Evolutionary conservation across 2,329 filamentous ascomycete species (phyloP).

Genomic region (Emergomyces africanus): DNA sequence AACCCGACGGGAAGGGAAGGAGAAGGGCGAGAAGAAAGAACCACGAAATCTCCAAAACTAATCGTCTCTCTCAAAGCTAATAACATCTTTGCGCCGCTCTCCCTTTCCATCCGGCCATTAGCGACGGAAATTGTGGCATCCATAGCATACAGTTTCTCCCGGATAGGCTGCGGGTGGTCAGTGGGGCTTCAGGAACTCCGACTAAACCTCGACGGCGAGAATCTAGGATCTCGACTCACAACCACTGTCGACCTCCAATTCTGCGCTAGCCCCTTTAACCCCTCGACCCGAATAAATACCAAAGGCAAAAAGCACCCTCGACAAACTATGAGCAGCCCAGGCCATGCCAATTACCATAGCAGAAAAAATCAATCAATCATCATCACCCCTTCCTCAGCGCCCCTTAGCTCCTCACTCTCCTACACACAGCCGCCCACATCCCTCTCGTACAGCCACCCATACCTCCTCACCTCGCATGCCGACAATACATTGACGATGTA

Average conservation of each 20-base stretch:
- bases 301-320: not conserved
- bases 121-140: conserved; percentile 57
- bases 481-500: conserved; percentile 83
- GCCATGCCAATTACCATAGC: not conserved
- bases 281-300: conserved; percentile 5
- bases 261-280: conserved; percentile 13
- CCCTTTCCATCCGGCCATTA: conserved; percentile 65
- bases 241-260: conserved; percentile 29
- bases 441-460: conserved; percentile 67
- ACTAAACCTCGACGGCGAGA: conserved; percentile 40
- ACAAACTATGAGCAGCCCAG: not conserved
- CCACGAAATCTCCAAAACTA: conserved; percentile 40
- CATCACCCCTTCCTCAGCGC: not conserved
- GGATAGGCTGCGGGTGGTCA: conserved; percentile 68
- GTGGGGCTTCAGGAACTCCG: conserved; percentile 84
- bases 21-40: conserved; percentile 3
- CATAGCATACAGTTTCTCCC: conserved; percentile 74
- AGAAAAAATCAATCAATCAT: not conserved
- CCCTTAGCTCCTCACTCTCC: conserved; percentile 2
- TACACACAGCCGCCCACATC: conserved; percentile 41
- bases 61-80: conserved; percentile 71
- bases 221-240: conserved; percentile 25
- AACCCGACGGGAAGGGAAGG: not conserved
- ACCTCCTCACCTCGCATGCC: conserved; percentile 67
- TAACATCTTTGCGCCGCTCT: conserved; percentile 63